Evolutionary conservation across 257 asterid genomes (phyloP), one percentile per base, ranked within the genome.

Genomic region (Salvia hispanica): DNA sequence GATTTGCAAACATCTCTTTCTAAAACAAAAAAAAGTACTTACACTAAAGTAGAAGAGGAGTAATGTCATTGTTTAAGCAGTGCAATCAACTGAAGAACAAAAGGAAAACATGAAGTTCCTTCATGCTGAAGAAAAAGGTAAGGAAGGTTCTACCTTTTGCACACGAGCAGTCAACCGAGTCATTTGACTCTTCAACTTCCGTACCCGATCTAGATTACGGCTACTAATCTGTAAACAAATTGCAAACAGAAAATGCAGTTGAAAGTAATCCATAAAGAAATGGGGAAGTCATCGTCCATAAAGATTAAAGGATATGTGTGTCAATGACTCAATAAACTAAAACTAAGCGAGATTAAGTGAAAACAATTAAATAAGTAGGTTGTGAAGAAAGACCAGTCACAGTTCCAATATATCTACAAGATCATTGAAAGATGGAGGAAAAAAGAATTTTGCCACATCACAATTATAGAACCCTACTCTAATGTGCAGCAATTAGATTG

Each of bases 151-250:
- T 72, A 92, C 98, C 96, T 92, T 93, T 74, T 93, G 98, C 34
- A 93, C 98, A 16, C 97, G 97, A 59, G 88, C 95, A 69, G 97
- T 92, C 82, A 92, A 76, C 81, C 98, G 81, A 64, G 96, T 92
- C 97, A 92, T 92, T 73, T 88, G 95, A 86, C 96, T 86, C 85
- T 92, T 92, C 33, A 90, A 66, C 69, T 88, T 92, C 55, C 96
- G 90, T 9, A 92, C 94, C 36, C 93, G 80, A 72, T 92, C 98
- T 73, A 92, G 82, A 81, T 92, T 92, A 63, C 95, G 90, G 87
- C 96, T 88, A 72, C 90, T 92, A 74, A 92, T 92, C 98, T 91
- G 86, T 72, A 78, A 76, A 59, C 44, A 72, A 67, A 28, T 46
- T 55, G 48, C 59, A 34, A 33, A 14, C 43, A 58, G 16, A 12